Percentiles rank a stretch among this genome's conserved stretches.
phyloP scores from a whole-genome alignment of 768 basidiomycete genomes.

The Tephrocybe sp. region DNA sequence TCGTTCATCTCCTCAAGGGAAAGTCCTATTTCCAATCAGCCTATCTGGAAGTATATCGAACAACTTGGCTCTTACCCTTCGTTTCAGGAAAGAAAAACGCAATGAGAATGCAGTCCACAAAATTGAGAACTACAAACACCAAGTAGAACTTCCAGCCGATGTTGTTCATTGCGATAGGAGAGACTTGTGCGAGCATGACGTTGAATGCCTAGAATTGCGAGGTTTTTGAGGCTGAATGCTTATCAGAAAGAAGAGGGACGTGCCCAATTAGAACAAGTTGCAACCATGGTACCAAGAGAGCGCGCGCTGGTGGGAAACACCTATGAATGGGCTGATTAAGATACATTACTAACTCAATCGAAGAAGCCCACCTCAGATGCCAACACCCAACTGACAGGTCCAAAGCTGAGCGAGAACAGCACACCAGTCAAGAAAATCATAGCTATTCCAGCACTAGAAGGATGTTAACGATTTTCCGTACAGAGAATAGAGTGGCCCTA shows the following conservation, averaged over 20 bases:
- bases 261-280: conserved; percentile 60
- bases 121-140: conserved; percentile 51
- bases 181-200: conserved; percentile 43
- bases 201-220: conserved; percentile 35
- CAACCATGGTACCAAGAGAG: conserved; percentile 57
- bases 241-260: background rate
- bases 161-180: conserved; percentile 50
- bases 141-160: conserved; percentile 57
- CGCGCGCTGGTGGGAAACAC: conserved; percentile 61
- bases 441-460: conserved; percentile 49
- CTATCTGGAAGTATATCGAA: background rate
- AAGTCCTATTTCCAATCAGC: conserved; percentile 31
- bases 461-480: background rate
- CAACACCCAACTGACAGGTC: conserved; percentile 61
- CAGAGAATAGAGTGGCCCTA: conserved; percentile 6
- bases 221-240: background rate
- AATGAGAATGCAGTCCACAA: conserved; percentile 47
- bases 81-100: conserved; percentile 60
- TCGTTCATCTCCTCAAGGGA: conserved; percentile 52
- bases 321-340: conserved; percentile 23
- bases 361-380: conserved; percentile 44
- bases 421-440: conserved; percentile 59
- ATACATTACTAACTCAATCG: background rate
- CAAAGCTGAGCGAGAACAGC: conserved; percentile 52
- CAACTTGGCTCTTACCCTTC: conserved; percentile 36